Conservation (phyloP, 257 asterid species). For the Mitragyna speciosa region DNA sequence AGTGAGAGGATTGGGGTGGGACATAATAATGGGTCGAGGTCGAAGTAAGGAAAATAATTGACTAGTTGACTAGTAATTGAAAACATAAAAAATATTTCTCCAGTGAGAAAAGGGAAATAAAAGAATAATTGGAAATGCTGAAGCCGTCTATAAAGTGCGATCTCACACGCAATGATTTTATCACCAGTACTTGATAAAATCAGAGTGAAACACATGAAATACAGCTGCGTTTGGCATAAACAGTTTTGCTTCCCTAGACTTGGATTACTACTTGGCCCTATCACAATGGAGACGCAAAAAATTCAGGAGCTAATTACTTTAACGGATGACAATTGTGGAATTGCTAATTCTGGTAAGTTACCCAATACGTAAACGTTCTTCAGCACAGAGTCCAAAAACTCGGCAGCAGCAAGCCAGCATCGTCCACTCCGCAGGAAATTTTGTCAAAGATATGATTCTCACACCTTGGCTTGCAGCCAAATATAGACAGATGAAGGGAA, state of each 20-base stretch:
- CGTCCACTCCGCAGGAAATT: neutral
- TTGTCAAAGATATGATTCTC: neutral
- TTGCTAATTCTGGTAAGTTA: neutral
- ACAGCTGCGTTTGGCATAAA: neutral
- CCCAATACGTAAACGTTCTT: neutral
- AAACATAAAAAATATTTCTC: too few species aligned
- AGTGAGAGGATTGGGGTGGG: neutral
- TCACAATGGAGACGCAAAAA: too few species aligned
- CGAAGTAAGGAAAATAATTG: neutral
- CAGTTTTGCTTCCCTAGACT: too few species aligned
- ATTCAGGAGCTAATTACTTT: neutral
- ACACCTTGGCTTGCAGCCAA: conserved; percentile 1
- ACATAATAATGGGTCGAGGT: neutral
- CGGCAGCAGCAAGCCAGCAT: neutral
- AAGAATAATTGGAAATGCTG: neutral
- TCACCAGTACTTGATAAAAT: neutral
- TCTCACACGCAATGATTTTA: neutral
- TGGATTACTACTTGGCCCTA: too few species aligned
- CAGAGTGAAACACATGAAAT: too few species aligned
- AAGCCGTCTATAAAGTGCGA: neutral
- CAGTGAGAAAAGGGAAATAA: neutral
- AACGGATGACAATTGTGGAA: neutral
- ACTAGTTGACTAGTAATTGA: too few species aligned
- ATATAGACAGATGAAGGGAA: neutral
- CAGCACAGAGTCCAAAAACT: neutral